Base-by-base conservation (phyloP, 2,329 filamentous ascomycete species). In the Aaosphaeria pasadenensis region DNA sequence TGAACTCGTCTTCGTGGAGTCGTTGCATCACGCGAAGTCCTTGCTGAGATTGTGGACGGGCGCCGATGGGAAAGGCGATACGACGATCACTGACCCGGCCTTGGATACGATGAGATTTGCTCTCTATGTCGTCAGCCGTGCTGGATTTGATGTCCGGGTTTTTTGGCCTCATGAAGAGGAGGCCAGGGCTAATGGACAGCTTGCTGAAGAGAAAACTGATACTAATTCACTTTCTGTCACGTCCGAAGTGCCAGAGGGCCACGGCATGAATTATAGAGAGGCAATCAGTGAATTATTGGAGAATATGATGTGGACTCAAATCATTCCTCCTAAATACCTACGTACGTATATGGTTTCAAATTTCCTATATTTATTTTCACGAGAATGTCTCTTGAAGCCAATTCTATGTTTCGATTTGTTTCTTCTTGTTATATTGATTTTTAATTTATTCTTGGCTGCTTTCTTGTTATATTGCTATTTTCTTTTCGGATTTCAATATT, bases 111-210 rank as follows among this genome's bases (percentile, higher is more conserved):
- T 89, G 83, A 74, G 77, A 44, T 65, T 83, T 52, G 78, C 77
- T 46, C 63, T 84, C 40, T 77, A 82, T 57, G 76, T 84, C 40
- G 84, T 84, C 56, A 82, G 84, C 53, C 83, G 83, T 51, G 86
- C 89, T 46, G 88, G 88, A 0, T 91, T 91, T 62, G 87, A 86
- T 4, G 72, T 77, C 45, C 70, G 74, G n/a, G 66, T 79, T 33
- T 55, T 69, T 11, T 81, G 78, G 78, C 74, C 87, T 1, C 84
- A 85, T 30, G 79, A 88, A 68, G 68, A 74, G 40, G 62, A 76
- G 17, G 73, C 74, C 0, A 24, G 17, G 17, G 17, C 17, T 24
- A 24, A 24, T 3, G 17, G 17, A 24, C 55, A 49, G 45, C 54
- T 42, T 58, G 69, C 39, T 48, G 61, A 53, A 45, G 63, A 51